Base-by-base conservation (phyloP, 768 basidiomycete genomes). In the Macrolepiota dolichaula region DNA sequence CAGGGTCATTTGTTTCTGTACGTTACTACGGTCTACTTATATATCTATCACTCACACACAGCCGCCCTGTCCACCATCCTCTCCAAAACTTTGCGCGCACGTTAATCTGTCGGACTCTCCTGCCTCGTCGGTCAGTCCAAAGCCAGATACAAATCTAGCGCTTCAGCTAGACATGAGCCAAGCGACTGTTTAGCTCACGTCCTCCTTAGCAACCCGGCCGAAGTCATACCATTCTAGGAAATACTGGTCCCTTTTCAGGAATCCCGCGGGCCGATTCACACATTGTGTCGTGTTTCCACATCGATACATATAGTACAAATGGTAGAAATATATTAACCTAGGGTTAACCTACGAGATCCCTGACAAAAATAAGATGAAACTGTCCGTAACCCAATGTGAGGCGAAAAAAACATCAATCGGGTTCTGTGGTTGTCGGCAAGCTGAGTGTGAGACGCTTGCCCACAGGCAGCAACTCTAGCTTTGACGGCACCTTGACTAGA, bases 401-500 rank as follows among this genome's bases (percentile, higher is more conserved):
- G 15, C 35, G 11, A 53, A 2, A 22, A 38, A 19, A 15, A 44
- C n/a, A 55, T 25, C 19, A 25, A 35, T 44, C 40, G 32, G 37
- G 11, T 17, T 44, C 52, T 24, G 25, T 38, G 35, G 52, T 36
- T 32, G 42, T 49, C 24, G 59, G 49, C 25, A 50, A 19, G 27
- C 29, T 49, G 13, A 53, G 32, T 38, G 59, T 54, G n/a, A 61
- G 52, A n/a, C 53, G 59, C 11, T 49, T 61, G 59, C 36, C 46
- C 17, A 62, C 61, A 35, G 49, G 61, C 40, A 42, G 62, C 44
- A 51, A 58, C 42, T 72, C 68, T 57, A 83, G 72, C 63, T 75
- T 71, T 10, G 89, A 84, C 24, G 92, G 91, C 25, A 93, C 71
- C 61, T 83, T 81, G 47, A 93, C 89, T 46, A 94, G 77, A 10